phyloP scores from a whole-genome alignment of 805 yeast species.

The Wickerhamiella lipophila region DNA sequence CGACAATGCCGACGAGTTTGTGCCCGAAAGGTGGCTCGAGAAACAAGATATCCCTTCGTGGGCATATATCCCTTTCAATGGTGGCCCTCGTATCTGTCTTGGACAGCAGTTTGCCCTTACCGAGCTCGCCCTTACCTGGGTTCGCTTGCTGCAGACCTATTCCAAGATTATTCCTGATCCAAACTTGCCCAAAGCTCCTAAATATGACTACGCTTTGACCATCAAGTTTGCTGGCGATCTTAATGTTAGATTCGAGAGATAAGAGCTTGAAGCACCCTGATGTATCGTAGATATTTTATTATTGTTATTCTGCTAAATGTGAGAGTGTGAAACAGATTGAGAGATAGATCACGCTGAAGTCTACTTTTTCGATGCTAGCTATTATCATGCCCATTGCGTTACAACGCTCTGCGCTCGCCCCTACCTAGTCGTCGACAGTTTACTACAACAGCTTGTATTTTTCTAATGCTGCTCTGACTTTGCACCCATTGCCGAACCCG shows the following conservation, averaged over 20 bases:
- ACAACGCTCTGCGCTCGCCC: no score
- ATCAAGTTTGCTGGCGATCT: constrained; percentile 6
- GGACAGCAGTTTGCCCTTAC: constrained; percentile 40
- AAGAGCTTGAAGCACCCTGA: not conserved
- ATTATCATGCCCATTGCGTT: no score
- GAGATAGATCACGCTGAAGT: no score
- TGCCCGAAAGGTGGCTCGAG: constrained; percentile 37
- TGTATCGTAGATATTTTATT: not conserved
- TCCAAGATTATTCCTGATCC: constrained; percentile 5
- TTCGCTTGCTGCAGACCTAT: constrained; percentile 29
- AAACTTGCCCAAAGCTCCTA: not conserved
- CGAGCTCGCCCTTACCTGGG: constrained; percentile 33
- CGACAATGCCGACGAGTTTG: constrained; percentile 30
- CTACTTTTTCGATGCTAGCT: no score
- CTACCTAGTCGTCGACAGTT: no score
- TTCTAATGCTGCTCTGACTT: not conserved
- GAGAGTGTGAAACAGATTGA: no score
- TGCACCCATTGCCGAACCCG: not conserved
- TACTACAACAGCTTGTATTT: not conserved
- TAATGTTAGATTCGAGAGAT: constrained; percentile 6
- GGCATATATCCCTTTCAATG: constrained; percentile 36
- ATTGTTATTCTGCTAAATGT: no score
- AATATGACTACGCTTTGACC: constrained; percentile 2
- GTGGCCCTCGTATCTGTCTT: constrained; percentile 38
- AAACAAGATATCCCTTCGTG: constrained; percentile 28